phyloP scores from a whole-genome alignment of 2,329 filamentous ascomycete species.

The Colletotrichum abscissum region DNA sequence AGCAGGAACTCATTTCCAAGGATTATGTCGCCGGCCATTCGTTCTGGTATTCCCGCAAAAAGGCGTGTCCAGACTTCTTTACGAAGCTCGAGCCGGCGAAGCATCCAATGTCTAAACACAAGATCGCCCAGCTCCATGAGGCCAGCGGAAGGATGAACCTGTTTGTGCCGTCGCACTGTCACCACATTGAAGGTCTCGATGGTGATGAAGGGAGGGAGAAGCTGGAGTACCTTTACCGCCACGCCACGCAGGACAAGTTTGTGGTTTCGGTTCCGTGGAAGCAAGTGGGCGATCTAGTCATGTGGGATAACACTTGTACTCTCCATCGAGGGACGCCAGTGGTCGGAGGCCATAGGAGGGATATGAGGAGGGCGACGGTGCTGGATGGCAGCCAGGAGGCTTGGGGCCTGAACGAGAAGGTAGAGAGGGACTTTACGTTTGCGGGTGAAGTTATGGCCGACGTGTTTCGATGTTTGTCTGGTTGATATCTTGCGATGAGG shows the following conservation, averaged over 20 bases:
- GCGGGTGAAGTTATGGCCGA: neutral
- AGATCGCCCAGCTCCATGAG: slow-evolving; percentile 62
- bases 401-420: slow-evolving; percentile 49
- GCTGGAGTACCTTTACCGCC: slow-evolving; percentile 54
- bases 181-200: slow-evolving; percentile 60
- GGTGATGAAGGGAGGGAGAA: slow-evolving; percentile 49
- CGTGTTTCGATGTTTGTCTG: neutral
- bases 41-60: slow-evolving; percentile 63
- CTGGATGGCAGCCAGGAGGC: slow-evolving; percentile 55
- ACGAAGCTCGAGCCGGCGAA: slow-evolving; percentile 52
- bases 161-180: slow-evolving; percentile 63
- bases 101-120: slow-evolving; percentile 56
- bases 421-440: slow-evolving; percentile 25
- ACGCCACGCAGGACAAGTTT: slow-evolving; percentile 60
- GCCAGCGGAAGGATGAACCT: slow-evolving; percentile 62
- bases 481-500: neutral
- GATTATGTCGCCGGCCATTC: slow-evolving; percentile 62
- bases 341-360: slow-evolving; percentile 58
- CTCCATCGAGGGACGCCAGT: slow-evolving; percentile 65
- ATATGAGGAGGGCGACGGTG: slow-evolving; percentile 68
- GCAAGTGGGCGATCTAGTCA: slow-evolving; percentile 59
- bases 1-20: slow-evolving; percentile 47
- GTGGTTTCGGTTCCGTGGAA: slow-evolving; percentile 59
- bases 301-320: slow-evolving; percentile 70
- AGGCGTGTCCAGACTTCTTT: slow-evolving; percentile 61